These are phyloP conservation scores for Tolypocladium endophyticum DNA, from an alignment of 2,329 filamentous ascomycete species.

Conservation along the genomic window DNA sequence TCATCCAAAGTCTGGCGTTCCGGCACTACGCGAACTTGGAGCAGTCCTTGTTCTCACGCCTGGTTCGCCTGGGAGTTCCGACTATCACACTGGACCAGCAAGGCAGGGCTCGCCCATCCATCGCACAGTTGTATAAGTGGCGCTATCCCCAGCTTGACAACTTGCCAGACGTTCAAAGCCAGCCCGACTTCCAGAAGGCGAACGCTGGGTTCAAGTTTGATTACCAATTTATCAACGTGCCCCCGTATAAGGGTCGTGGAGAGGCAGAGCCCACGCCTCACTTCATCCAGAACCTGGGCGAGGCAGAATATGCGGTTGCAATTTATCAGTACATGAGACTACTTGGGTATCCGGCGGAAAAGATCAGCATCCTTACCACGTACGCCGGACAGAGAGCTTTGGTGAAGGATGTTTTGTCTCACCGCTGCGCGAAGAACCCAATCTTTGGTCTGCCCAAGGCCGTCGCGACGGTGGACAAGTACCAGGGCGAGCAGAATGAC, in stretches of 20 bases:
- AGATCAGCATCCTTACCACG: constrained; percentile 83
- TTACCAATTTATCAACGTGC: constrained; percentile 93
- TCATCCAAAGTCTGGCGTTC: constrained; percentile 91
- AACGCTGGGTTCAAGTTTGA: constrained; percentile 92
- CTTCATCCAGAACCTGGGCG: constrained; percentile 92
- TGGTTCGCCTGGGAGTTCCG: constrained; percentile 88
- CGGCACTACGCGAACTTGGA: constrained; percentile 92
- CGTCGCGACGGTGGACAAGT: constrained; percentile 95
- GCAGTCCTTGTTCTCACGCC: constrained; percentile 84
- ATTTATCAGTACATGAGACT: constrained; percentile 96
- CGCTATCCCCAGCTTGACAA: constrained; percentile 75
- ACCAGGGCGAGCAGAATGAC: constrained; percentile 98
- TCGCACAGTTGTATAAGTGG: constrained; percentile 89
- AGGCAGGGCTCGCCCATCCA: constrained; percentile 76
- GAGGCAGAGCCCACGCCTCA: constrained; percentile 86
- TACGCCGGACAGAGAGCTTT: constrained; percentile 88
- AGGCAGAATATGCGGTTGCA: constrained; percentile 94
- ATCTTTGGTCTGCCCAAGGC: constrained; percentile 84
- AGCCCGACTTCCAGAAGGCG: constrained; percentile 63
- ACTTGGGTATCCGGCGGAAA: constrained; percentile 73
- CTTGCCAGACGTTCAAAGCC: constrained; percentile 60
- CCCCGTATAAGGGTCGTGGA: constrained; percentile 81
- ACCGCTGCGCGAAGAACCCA: constrained; percentile 72
- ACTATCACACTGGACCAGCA: constrained; percentile 85
- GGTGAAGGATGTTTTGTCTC: constrained; percentile 74